A percentile compares a stretch with the other conserved stretches of the same genome.
These are phyloP conservation scores for Populus euphratica DNA, from an alignment of 345 rosid species.

Conservation along the genomic window DNA sequence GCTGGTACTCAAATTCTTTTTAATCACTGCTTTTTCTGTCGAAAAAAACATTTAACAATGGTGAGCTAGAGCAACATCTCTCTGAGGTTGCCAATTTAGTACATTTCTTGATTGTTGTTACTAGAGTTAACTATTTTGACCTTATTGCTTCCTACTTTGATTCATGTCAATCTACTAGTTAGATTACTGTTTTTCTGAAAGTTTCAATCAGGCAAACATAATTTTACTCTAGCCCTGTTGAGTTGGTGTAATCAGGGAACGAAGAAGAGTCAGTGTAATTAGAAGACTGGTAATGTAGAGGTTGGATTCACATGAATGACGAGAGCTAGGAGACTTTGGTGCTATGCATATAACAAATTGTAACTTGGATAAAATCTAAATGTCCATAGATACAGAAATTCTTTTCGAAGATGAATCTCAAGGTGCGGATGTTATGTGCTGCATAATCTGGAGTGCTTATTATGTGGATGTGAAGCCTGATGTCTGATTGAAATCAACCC, in stretches of 20 bases:
- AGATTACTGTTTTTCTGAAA: background rate
- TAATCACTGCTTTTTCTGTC: background rate
- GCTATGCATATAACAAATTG: background rate
- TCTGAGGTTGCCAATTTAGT: background rate
- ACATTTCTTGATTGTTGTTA: background rate
- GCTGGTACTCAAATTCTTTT: slow-evolving; percentile 46
- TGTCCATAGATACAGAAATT: background rate
- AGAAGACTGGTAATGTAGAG: background rate
- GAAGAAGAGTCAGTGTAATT: background rate
- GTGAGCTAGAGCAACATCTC: too few relatives aligned
- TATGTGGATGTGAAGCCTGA: background rate
- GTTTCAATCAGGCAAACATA: background rate
- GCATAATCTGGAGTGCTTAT: background rate
- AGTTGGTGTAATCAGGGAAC: background rate
- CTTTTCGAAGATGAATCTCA: background rate
- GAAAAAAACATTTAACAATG: background rate
- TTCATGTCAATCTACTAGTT: background rate
- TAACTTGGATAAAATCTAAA: background rate
- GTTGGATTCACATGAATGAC: background rate
- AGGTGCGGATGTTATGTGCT: background rate
- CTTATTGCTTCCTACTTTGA: background rate
- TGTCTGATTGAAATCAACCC: background rate
- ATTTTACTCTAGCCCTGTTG: background rate
- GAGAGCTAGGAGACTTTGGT: background rate
- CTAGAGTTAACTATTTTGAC: background rate